Percentiles rank a stretch among this genome's conserved stretches.
Evolutionary conservation across 1,284 basidiomycete species (phyloP).

Genomic region (Ceratobasidium papillatum): DNA sequence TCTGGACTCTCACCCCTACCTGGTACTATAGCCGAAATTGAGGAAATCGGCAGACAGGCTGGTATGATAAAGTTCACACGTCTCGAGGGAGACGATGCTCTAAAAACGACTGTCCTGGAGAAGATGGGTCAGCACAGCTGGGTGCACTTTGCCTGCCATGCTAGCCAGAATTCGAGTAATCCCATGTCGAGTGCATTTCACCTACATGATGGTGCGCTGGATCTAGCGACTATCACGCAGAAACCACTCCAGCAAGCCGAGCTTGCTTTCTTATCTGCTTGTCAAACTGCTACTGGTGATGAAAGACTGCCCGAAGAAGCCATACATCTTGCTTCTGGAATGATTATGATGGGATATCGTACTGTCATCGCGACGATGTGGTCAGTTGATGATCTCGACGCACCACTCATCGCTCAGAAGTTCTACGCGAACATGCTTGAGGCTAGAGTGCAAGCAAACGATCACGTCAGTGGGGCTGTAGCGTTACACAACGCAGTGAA

Average conservation of each 20-base stretch:
- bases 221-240: neutral
- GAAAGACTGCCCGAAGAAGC: neutral
- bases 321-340: conserved; percentile 11
- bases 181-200: conserved; percentile 14
- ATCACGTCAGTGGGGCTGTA: neutral
- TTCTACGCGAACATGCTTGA: neutral
- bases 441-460: neutral
- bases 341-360: conserved; percentile 10
- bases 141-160: conserved; percentile 37
- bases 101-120: neutral
- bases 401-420: neutral
- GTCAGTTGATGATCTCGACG: conserved; percentile 3
- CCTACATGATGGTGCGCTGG: conserved; percentile 13
- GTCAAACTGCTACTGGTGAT: conserved; percentile 11
- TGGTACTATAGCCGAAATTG: neutral
- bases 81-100: neutral
- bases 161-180: neutral
- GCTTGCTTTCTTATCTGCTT: conserved; percentile 10
- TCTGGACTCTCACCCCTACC: neutral
- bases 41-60: neutral
- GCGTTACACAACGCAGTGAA: conserved; percentile 1
- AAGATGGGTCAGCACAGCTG: conserved; percentile 16
- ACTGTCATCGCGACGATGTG: conserved; percentile 29
- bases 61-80: neutral
- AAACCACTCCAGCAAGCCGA: neutral